phyloP scores from a whole-genome alignment of 805 yeast species.

The Metschnikowia corniflorae region DNA sequence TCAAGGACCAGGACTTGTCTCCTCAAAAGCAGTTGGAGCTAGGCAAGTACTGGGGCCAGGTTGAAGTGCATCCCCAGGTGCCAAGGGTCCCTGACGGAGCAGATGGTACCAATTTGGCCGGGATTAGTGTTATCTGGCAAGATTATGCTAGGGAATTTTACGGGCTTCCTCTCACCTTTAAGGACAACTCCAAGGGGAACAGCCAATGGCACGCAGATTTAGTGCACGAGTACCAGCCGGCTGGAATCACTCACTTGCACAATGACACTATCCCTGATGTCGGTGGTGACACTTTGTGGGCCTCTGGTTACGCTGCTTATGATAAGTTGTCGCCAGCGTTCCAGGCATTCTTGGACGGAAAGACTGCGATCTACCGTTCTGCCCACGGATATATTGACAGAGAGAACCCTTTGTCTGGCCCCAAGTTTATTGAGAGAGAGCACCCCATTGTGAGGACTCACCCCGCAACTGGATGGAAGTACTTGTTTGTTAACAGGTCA shows the following conservation, averaged over 20 bases:
- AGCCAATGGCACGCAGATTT: slow-evolving; percentile 46
- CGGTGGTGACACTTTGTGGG: slow-evolving; percentile 59
- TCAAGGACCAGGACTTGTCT: slow-evolving; percentile 29
- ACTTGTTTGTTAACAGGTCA: slow-evolving; percentile 27
- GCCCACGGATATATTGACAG: slow-evolving; percentile 39
- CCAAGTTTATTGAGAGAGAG: slow-evolving; percentile 26
- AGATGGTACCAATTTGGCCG: slow-evolving; percentile 16
- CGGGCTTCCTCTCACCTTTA: slow-evolving; percentile 27
- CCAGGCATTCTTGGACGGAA: slow-evolving; percentile 50
- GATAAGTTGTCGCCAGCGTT: slow-evolving; percentile 52
- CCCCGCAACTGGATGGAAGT: slow-evolving; percentile 35
- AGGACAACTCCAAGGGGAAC: slow-evolving; percentile 22
- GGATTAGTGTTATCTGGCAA: slow-evolving; percentile 32
- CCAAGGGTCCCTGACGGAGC: slow-evolving; percentile 17
- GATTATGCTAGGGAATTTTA: slow-evolving; percentile 24
- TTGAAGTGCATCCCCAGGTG: slow-evolving; percentile 22
- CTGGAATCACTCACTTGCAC: slow-evolving; percentile 53
- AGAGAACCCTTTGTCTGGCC: slow-evolving; percentile 31
- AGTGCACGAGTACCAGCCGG: slow-evolving; percentile 54
- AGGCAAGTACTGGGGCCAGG: slow-evolving; percentile 31
- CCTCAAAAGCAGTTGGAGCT: slow-evolving; percentile 30
- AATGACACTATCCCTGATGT: slow-evolving; percentile 47
- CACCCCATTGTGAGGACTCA: slow-evolving; percentile 32
- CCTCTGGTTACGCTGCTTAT: slow-evolving; percentile 56
- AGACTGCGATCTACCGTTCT: slow-evolving; percentile 42